Evolutionary conservation across 2,329 filamentous ascomycete species (phyloP), one percentile per base, ranked within the genome.

Genomic region (Zymoseptoria passerinii): DNA sequence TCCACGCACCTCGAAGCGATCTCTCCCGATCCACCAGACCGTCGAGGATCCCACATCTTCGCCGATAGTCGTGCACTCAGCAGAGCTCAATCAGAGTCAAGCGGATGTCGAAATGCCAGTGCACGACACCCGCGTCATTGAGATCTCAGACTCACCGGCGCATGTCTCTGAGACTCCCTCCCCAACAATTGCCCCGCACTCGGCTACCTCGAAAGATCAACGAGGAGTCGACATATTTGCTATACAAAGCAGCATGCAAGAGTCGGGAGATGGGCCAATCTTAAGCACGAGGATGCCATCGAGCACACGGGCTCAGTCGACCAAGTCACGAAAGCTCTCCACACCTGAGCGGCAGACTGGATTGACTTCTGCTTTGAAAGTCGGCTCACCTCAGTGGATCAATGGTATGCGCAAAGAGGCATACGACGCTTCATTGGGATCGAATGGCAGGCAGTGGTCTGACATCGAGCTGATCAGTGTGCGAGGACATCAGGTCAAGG

Each of bases 391-490:
- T 44, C 52, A 59, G 10, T 28, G 61, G 28, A 66, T 55, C 48
- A 61, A 61, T n/a, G 63, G 61, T 8, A 51, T 65, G 20, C 61
- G 61, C 35, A 58, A 53, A 8, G 61, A 64, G 55, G 66, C 67
- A n/a, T 67, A 61, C 53, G 58, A 67, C 53, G 67, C 69, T 7
- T 68, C 64, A 8, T 48, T 67, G 3, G 61, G 63, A 3, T 52
- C 44, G 10, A 53, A 63, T 23, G 61, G 57, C 4, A 53, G 44
- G 4, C 56, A 60, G 4, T 72, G 69, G 68, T 61, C 61, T 16
- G 60, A 62, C 8, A 60, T 68, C n/a, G 61, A 59, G 1, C 58
- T 71, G 8, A 64, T 68, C 20, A 72, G 70, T 52, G 67, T 70
- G 0, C 53, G 59, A 28, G 68, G 69, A 1, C 68, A 70, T 50